These are phyloP conservation scores for Fusarium metavorans DNA, from an alignment of 2,329 filamentous ascomycete genomes.

Conservation along the genomic window DNA sequence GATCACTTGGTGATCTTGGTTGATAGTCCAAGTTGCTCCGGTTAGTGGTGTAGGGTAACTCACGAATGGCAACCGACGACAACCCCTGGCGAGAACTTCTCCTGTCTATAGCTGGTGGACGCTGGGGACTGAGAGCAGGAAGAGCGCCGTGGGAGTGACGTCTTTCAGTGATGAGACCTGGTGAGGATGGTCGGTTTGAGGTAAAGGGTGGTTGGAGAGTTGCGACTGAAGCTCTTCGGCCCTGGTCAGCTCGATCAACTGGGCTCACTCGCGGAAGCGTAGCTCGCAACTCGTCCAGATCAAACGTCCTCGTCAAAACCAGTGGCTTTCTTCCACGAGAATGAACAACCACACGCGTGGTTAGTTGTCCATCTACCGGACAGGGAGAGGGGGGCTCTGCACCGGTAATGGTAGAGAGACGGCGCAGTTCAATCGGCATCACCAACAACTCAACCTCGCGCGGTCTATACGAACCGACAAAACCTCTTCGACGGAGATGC, in stretches of 20 bases:
- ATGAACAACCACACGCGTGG: slow-evolving; percentile 46
- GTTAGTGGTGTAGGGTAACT: slow-evolving; percentile 28
- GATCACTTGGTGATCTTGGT: background rate
- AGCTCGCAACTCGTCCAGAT: slow-evolving; percentile 60
- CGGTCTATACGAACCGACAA: slow-evolving; percentile 23
- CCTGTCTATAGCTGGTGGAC: slow-evolving; percentile 12
- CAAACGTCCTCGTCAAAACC: slow-evolving; percentile 62
- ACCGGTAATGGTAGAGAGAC: slow-evolving; percentile 25
- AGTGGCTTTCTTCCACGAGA: slow-evolving; percentile 57
- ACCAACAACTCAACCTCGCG: slow-evolving; percentile 43
- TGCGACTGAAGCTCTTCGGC: slow-evolving; percentile 30
- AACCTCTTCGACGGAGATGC: slow-evolving; percentile 35
- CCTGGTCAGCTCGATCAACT: slow-evolving; percentile 7
- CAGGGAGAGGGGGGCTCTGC: slow-evolving; percentile 24
- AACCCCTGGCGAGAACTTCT: slow-evolving; percentile 22
- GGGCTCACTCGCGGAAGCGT: slow-evolving; percentile 56
- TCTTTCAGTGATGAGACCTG: slow-evolving; percentile 8
- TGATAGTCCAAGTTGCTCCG: background rate
- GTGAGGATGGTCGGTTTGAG: slow-evolving; percentile 21
- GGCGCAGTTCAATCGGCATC: slow-evolving; percentile 41
- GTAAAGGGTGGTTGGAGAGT: slow-evolving; percentile 15
- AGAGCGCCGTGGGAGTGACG: slow-evolving; percentile 29
- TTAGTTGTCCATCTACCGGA: slow-evolving; percentile 35
- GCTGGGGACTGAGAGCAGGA: background rate
- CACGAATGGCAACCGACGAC: slow-evolving; percentile 40